Base-by-base conservation (phyloP, 2,329 filamentous ascomycete species). In the Penicillium sp. region DNA sequence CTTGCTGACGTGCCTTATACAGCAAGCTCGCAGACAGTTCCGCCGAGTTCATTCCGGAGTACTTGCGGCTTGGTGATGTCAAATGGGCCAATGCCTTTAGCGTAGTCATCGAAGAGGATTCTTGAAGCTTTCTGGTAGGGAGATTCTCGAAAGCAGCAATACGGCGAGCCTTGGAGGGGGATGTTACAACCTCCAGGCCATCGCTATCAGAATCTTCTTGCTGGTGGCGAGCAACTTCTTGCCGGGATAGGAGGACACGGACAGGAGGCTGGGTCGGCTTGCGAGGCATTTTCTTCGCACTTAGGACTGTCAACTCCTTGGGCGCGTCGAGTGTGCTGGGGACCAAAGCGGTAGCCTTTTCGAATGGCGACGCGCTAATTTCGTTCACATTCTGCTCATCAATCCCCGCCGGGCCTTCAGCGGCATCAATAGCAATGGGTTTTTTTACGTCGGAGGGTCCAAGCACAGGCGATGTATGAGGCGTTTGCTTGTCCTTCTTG, bases 41-140 rank as follows among this genome's bases (percentile, higher is more conserved):
- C 30, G 83, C 85, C 0, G 84, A 81, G 8, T 87, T 92, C 82
- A 97, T 90, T 9, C 83, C 50, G 79, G 80, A 61, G 81, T 84
- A 73, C 68, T 70, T 73, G 82, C 80, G 70, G 75, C 77, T 71
- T 83, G 89, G 49, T 80, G 84, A 54, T 85, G 89, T 83, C 24
- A 95, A 77, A 64, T 92, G 88, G 2, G 92, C 92, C 15, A 96
- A 85, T 60, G 87, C 86, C 61, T 89, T 89, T n/a, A 95, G 81
- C 17, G 85, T 85, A 28, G 89, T 83, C 62, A 94, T 80, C 0
- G 90, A 87, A 28, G 83, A 56, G 6, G 73, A 68, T 69, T 91
- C 88, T 56, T 87, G 83, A n/a, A 83, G 78, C 72, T 86, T 87
- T 71, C 85, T 87, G 54, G 81, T 80, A 0, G 89, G 90, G 2